Base-by-base conservation (phyloP, 1,139 yeast species). In the Yamadazyma oceani region DNA sequence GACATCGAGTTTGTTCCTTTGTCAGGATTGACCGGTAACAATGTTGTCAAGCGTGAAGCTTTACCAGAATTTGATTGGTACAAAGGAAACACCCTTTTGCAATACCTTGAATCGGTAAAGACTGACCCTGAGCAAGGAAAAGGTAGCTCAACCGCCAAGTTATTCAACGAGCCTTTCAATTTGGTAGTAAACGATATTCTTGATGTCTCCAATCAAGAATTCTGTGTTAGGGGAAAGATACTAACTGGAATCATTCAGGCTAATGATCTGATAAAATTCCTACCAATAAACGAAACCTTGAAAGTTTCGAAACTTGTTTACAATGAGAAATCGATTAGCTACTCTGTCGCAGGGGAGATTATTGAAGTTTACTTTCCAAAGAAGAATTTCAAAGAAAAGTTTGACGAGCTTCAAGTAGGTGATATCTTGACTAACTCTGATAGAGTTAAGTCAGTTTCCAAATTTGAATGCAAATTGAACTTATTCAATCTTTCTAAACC, bases 1-100 rank as follows among this genome's bases (percentile, higher is more conserved):
- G 77, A 83, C 45, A 56, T 87, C 4, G 58, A 64, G 4, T 89
- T 85, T 61, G 73, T 92, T 3, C 98, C 99, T 9, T 78, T 87
- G 32, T 84, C 95, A 27, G 98, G 97, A 0, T 73, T 87, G 33
- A 67, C 79, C 1, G 98, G 99, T 17, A 80, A 75, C 37, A 92
- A 92, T 57, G 89, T 92, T 6, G 81, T 80, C 10, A 72, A 71
- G 24, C 57, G 62, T 32, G 54, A 51, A 2, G 41, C 56, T 47
- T 21, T 39, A 1, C 28, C 27, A 2, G 37, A 66, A 44, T 43
- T 72, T 60, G 52, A 50, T 12, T 85, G 95, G 94, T 83, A 82
- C 53, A 55, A 56, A 5, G 90, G 92, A 1, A 80, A 79, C 1
- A 78, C 89, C 0, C 62, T 92, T 31, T 65, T 87, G 6, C 75